Base-by-base conservation (phyloP, 176 grass and related monocot genomes). In the Aegilops tauschii region DNA sequence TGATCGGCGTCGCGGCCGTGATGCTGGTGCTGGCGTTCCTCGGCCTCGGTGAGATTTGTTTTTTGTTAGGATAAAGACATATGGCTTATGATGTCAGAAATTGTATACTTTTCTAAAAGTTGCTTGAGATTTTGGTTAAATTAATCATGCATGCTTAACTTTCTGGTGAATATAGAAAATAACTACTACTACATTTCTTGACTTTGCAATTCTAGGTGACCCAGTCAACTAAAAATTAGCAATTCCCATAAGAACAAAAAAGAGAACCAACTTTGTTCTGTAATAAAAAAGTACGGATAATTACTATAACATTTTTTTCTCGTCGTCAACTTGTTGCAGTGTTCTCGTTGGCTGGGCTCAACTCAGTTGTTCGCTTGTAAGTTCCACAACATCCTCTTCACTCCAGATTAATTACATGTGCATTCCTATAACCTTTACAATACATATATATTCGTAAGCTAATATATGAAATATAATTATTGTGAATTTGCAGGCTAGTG, bases 361-460 rank as follows among this genome's bases (percentile, higher is more conserved):
- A 82, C 83, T 86, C 80, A 34, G 52, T 96, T 23, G 84, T 94
- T 14, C 80, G 89, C 40, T 65, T 69, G 96, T 96, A 88, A 96
- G 96, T 58, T 37, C 18, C 77, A 76, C 12, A 63, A n/a, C 59
- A 64, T 18, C 12, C 54, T 35, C 31, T 37, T 16, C 6, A 5
- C 36, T 47, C 6, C 11, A 64, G 8, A 37, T 37, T 37, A 36
- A 76, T 56, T 12, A n/a, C 20, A 54, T n/a, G n/a, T n/a, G n/a
- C n/a, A n/a, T n/a, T n/a, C n/a, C n/a, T n/a, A n/a, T n/a, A n/a
- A n/a, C 13, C 23, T 70, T 72, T 3, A 79, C 17, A 56, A 20
- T 7, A 56, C 30, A 89, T 25, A 61, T 35, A 36, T 36, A 36
- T 31, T 31, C 3, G 31, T 3, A 31, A 3, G 31, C 31, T n/a